Conservation (phyloP, 768 basidiomycete genomes). For the Suillus luteus region DNA sequence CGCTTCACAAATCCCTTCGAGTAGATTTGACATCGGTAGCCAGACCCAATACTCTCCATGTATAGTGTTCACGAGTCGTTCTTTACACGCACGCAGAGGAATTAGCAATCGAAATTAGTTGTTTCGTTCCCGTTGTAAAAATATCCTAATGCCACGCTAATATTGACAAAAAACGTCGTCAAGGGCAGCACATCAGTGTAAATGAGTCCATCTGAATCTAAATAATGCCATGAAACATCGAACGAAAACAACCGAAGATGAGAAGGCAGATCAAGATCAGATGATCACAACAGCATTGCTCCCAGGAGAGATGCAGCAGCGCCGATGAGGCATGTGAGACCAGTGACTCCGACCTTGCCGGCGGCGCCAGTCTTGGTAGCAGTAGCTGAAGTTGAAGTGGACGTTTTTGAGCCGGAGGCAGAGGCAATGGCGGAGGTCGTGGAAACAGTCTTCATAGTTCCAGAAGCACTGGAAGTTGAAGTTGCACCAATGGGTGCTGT, state of each 20-base stretch:
- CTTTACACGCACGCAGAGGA: not conserved
- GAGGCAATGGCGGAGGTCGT: not conserved
- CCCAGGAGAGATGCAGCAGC: slow-evolving; percentile 26
- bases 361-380: slow-evolving; percentile 17
- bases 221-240: not conserved
- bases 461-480: slow-evolving; percentile 27
- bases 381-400: slow-evolving; percentile 14
- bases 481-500: slow-evolving; percentile 56
- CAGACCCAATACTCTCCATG: not conserved
- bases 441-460: slow-evolving; percentile 4
- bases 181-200: slow-evolving; percentile 7
- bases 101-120: slow-evolving; percentile 13
- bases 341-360: slow-evolving; percentile 26
- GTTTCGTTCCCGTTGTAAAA: slow-evolving; percentile 9
- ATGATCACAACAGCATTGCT: slow-evolving; percentile 23
- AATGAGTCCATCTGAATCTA: not conserved
- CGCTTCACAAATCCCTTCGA: not conserved
- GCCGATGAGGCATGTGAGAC: slow-evolving; percentile 24
- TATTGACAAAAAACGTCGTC: slow-evolving; percentile 15
- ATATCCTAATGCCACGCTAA: slow-evolving; percentile 2
- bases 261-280: not conserved
- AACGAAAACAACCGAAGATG: not conserved
- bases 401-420: not conserved
- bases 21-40: not conserved
- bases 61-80: not conserved